Evolutionary conservation across 2,329 filamentous ascomycete species (phyloP), one percentile per base, ranked within the genome.

Genomic region (Mollisia scopiformis): DNA sequence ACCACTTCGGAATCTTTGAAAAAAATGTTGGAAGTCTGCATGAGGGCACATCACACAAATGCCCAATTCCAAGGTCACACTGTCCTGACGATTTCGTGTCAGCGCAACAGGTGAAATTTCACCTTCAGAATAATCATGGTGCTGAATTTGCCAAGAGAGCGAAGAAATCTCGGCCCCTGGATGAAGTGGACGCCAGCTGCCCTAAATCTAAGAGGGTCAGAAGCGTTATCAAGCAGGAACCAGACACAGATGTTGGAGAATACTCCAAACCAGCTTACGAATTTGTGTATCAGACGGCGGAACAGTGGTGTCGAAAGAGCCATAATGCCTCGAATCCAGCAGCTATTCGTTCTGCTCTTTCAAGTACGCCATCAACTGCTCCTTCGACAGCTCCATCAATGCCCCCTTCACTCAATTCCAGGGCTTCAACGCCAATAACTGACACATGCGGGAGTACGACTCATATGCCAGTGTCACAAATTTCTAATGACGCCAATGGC

Each of bases 41-140:
- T 55, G n/a, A 59, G 10, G 33, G 43, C 47, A 62, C 28, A 60
- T 55, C 46, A 54, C 50, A 41, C 28, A 60, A 56, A 57, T 66
- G 59, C 60, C 46, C 37, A 61, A 28, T 62, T 61, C 47, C 53
- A 51, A 61, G 50, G 47, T 50, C 37, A 55, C 47, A 58, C 35
- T 66, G 53, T 58, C 33, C 52, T 33, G 51, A 62, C 35, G 57
- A 37, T 55, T 66, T 66, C 47, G 46, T 37, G 57, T 62, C 31
- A 51, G 59, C 59, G 43, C 46, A 65, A 60, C 25, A 66, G 57
- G 37, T 66, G 53, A 62, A 61, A 57, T 57, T 57, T 51, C 55
- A 57, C 55, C 43, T 57, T 37, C 27, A 57, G 41, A 57, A 57
- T 21, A 37, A 49, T 50, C 23, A 57, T 57, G 14, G 27, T 50